Base-by-base conservation (phyloP, 768 basidiomycete species). In the Agrocybe pediades region DNA sequence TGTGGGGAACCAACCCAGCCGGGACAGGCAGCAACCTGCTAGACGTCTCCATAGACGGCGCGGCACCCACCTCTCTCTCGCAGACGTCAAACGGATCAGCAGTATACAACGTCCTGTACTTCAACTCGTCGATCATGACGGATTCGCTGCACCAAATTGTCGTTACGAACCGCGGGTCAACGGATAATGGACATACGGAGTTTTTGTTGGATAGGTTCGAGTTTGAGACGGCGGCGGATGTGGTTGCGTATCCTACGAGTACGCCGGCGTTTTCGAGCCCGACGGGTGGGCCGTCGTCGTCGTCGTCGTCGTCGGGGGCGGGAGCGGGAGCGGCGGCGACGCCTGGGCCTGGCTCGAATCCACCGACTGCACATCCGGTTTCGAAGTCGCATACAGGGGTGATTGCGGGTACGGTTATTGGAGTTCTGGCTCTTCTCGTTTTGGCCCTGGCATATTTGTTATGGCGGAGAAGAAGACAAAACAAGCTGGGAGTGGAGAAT, bases 1-100 rank as follows among this genome's bases (percentile, higher is more conserved):
- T 65, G 1, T 56, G 50, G 46, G 63, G 59, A 4, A 65, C 63
- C 19, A 62, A 59, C n/a, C 61, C 63, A 20, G 54, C 56, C 9
- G 63, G 63, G 17, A 21, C 49, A 13, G 61, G 59, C 4, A 54
- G 43, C 24, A 61, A 59, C 24, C 7, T 55, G 17, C 39, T 59
- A 15, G 53, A 58, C 13, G 25, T 62, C 16, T 23, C 55, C 9
- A 52, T 65, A 17, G 59, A 65, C 41, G 61, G 63, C 1, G 47
- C 53, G 9, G 25, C 55, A 4, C 47, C 61, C 9, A 58, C 33
- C 9, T 42, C 42, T 11, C 48, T 51, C 13, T 50, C 44, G 2
- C 61, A 55, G 19, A 54, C 56, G 5, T 60, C 63, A 2, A 60
- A 57, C 49, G 61, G 61, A 17, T 57, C 57, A 1, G 57, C 63